A percentile compares a stretch with the other conserved stretches of the same genome.
These are phyloP conservation scores for Fusarium nanum DNA, from an alignment of 2,329 filamentous ascomycete genomes.

Conservation along the genomic window DNA sequence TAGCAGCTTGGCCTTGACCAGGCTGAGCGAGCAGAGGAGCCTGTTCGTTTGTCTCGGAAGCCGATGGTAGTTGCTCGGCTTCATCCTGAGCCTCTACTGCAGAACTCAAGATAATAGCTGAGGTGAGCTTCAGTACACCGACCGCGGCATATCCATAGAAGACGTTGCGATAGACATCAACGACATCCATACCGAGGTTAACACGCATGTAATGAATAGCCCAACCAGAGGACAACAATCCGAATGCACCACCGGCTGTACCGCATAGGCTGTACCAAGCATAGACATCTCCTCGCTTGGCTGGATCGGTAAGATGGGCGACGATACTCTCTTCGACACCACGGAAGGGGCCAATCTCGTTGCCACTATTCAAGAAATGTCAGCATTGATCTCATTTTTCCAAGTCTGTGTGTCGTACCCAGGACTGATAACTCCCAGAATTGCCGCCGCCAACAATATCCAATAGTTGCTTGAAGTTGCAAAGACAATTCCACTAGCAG, in stretches of 20 bases:
- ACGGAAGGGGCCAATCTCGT: constrained; percentile 72
- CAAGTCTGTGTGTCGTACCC: constrained; percentile 46
- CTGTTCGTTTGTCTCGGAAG: constrained; percentile 25
- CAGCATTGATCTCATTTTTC: not conserved
- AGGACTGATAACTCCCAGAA: constrained; percentile 72
- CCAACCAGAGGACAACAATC: constrained; percentile 70
- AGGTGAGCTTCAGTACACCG: constrained; percentile 66
- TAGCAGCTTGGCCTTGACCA: not conserved
- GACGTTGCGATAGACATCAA: constrained; percentile 64
- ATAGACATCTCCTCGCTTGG: constrained; percentile 65
- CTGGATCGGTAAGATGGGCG: constrained; percentile 63
- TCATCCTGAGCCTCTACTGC: constrained; percentile 56
- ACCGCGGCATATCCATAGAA: constrained; percentile 58
- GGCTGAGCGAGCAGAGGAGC: constrained; percentile 43
- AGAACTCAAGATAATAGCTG: constrained; percentile 62
- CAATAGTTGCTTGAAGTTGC: constrained; percentile 65
- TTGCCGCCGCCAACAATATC: constrained; percentile 66
- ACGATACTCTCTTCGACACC: constrained; percentile 71
- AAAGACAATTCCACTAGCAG: constrained; percentile 66
- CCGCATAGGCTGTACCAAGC: constrained; percentile 72
- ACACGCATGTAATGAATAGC: constrained; percentile 62
- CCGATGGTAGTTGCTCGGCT: not conserved
- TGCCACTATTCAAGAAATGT: constrained; percentile 58
- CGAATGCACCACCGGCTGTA: constrained; percentile 69
- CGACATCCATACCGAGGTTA: constrained; percentile 55